Conservation (phyloP, 768 basidiomycete species). For the Boletus fagicola region DNA sequence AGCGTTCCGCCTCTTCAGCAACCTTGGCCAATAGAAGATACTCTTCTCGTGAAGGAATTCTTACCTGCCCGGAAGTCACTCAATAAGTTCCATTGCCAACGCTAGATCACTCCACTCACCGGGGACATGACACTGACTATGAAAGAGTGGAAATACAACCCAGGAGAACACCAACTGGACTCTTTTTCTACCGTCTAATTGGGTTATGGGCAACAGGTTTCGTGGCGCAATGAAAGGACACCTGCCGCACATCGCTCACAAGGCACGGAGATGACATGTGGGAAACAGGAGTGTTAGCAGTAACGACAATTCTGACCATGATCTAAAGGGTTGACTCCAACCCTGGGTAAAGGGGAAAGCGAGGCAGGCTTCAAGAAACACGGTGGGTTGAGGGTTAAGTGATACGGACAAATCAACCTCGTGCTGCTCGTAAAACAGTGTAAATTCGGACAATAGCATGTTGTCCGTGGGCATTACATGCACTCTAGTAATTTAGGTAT, state of each 20-base stretch:
- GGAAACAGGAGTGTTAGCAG: conserved; percentile 5
- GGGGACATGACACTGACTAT: conserved; percentile 25
- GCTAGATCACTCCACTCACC: conserved; percentile 20
- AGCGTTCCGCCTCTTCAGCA: conserved; percentile 85
- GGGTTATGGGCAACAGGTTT: conserved; percentile 33
- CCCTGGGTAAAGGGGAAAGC: conserved; percentile 34
- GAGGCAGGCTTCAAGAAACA: conserved; percentile 11
- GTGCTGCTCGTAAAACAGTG: conserved; percentile 5
- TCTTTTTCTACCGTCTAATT: conserved; percentile 30
- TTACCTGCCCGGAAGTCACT: conserved; percentile 23
- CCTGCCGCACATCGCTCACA: conserved; percentile 15
- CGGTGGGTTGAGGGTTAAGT: conserved; percentile 30
- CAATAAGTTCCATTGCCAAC: neutral
- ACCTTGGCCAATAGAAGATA: conserved; percentile 70
- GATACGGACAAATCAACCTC: conserved; percentile 11
- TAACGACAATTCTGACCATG: conserved; percentile 4
- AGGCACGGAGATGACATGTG: conserved; percentile 13
- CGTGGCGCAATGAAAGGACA: conserved; percentile 12
- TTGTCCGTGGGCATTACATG: conserved; percentile 1
- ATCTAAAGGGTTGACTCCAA: conserved; percentile 7
- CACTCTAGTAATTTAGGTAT: neutral
- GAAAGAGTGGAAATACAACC: conserved; percentile 11
- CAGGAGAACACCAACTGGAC: neutral
- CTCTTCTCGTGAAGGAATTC: conserved; percentile 38
- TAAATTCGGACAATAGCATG: conserved; percentile 1